Conservation (phyloP, 2,329 filamentous ascomycete genomes). For the Coccinonectria pachysandricola region DNA sequence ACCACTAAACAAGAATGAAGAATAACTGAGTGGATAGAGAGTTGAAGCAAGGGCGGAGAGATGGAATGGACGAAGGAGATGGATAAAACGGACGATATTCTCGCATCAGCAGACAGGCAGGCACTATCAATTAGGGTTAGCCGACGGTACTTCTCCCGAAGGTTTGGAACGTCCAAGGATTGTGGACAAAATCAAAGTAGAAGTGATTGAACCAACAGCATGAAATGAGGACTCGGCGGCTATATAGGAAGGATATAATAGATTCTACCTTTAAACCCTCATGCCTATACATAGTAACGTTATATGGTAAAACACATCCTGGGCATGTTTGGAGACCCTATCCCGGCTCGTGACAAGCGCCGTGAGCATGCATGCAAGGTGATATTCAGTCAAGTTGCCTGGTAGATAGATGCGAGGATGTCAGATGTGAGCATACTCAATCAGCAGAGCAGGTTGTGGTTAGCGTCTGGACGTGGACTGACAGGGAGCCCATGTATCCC, state of each 20-base stretch:
- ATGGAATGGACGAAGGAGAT: constrained; percentile 2
- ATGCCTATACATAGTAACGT: no score
- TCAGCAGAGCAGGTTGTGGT: no score
- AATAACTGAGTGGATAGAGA: constrained; percentile 2
- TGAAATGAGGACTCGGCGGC: constrained; percentile 17
- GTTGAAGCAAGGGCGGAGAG: constrained; percentile 2
- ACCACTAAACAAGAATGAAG: constrained; percentile 1
- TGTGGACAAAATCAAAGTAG: no score
- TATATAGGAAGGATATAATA: no score
- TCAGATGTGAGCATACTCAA: no score
- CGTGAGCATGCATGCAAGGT: constrained; percentile 22
- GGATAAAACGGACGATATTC: constrained; percentile 5
- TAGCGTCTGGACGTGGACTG: no score
- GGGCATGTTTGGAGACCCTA: no score
- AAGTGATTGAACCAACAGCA: constrained; percentile 10
- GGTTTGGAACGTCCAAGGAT: constrained; percentile 16
- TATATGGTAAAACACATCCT: no score
- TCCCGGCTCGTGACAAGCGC: constrained; percentile 15
- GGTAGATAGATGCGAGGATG: no score
- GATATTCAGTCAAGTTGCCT: constrained; percentile 14
- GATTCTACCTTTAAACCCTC: no score
- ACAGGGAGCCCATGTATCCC: no score
- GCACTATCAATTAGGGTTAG: constrained; percentile 10
- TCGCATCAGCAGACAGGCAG: constrained; percentile 13
- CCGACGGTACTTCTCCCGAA: constrained; percentile 12